A percentile compares a stretch with the other conserved stretches of the same genome.
Conservation (phyloP, 2,329 filamentous ascomycete species). For the Lachnellula cervina region DNA sequence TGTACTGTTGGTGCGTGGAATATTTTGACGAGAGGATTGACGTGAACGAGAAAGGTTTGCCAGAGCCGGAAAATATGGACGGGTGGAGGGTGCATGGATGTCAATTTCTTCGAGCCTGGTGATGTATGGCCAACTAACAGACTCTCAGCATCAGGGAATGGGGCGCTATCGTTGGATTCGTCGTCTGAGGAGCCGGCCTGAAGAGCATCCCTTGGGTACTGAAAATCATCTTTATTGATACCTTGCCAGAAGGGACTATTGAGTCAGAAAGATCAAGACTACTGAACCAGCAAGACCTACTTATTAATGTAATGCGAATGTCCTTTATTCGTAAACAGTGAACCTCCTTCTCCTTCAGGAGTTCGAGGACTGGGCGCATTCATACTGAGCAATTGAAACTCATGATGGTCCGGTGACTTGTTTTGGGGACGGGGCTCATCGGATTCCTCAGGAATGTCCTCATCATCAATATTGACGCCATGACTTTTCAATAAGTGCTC, state of each 20-base stretch:
- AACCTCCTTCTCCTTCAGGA: conserved; percentile 5
- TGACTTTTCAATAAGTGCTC: conserved; percentile 26
- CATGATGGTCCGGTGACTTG: not conserved
- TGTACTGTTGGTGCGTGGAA: conserved; percentile 64
- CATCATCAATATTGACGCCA: conserved; percentile 27
- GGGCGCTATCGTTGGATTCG: conserved; percentile 26
- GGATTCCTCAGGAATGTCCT: conserved; percentile 5
- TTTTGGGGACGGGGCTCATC: conserved; percentile 2
- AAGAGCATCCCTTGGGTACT: conserved; percentile 29
- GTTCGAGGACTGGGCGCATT: conserved; percentile 2
- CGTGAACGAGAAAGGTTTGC: conserved; percentile 66
- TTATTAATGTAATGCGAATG: conserved; percentile 27
- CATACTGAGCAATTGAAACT: not conserved
- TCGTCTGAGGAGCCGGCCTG: conserved; percentile 27
- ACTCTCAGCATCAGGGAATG: conserved; percentile 26
- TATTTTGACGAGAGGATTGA: conserved; percentile 65
- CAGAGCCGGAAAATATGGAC: conserved; percentile 61
- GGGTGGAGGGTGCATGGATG: conserved; percentile 49
- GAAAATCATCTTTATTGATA: conserved; percentile 25
- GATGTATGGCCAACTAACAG: conserved; percentile 46
- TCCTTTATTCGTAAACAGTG: conserved; percentile 22
- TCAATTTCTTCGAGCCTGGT: conserved; percentile 37
- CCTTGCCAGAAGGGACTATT: conserved; percentile 28
- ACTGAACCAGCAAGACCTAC: conserved; percentile 11
- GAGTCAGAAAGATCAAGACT: conserved; percentile 1